Conservation (phyloP, 2,329 filamentous ascomycete genomes). For the Neocatenulostroma microsporum region DNA sequence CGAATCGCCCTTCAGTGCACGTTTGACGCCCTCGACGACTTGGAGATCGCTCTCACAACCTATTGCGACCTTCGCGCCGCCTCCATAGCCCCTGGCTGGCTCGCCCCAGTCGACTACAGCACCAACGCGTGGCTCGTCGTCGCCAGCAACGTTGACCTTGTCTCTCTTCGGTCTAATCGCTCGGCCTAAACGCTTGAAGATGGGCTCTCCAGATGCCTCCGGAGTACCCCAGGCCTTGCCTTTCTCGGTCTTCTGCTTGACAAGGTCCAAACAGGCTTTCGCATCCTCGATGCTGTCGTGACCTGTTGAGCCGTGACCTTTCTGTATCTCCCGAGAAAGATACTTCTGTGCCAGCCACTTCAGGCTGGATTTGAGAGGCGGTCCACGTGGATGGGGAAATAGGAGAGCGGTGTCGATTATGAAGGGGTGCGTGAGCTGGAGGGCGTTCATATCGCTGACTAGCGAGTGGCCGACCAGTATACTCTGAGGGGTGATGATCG, state of each 20-base stretch:
- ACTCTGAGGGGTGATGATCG: constrained; percentile 60
- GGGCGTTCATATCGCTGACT: constrained; percentile 73
- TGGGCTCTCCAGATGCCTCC: constrained; percentile 72
- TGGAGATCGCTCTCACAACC: constrained; percentile 51
- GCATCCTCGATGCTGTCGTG: constrained; percentile 94
- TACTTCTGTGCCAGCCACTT: constrained; percentile 87
- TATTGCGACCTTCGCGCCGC: constrained; percentile 48
- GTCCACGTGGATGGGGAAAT: constrained; percentile 82
- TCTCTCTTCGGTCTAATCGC: constrained; percentile 33
- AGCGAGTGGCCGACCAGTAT: constrained; percentile 75
- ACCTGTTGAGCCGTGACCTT: constrained; percentile 59
- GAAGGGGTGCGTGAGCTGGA: constrained; percentile 83
- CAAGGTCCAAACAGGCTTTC: constrained; percentile 78
- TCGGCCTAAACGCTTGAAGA: constrained; percentile 69
- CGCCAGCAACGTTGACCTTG: constrained; percentile 30
- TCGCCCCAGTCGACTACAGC: constrained; percentile 88
- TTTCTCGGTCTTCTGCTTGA: constrained; percentile 93
- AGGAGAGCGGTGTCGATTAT: constrained; percentile 86
- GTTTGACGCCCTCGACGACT: constrained; percentile 50
- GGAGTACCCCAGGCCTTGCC: constrained; percentile 77
- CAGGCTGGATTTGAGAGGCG: constrained; percentile 80
- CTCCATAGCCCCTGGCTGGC: constrained; percentile 55
- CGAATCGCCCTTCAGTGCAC: constrained; percentile 43
- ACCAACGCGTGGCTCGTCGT: constrained; percentile 50
- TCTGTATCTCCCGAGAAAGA: constrained; percentile 79